These are phyloP conservation scores for Aspergillus viridinutans DNA, from an alignment of 2,329 filamentous ascomycete species.

Conservation along the genomic window DNA sequence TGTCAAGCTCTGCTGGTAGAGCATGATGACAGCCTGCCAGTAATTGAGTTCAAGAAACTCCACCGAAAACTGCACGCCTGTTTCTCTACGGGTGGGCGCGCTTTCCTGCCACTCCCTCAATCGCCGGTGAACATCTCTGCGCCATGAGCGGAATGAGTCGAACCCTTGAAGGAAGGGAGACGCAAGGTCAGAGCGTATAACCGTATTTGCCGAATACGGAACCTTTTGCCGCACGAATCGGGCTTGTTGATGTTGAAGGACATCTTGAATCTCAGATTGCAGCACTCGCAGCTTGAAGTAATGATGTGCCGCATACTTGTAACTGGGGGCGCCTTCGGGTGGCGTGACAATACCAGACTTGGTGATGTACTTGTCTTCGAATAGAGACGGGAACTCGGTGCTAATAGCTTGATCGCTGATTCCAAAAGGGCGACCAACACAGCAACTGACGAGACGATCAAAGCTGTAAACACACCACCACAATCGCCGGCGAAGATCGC, in stretches of 20 bases:
- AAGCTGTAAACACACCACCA: constrained; percentile 99
- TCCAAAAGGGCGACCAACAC: constrained; percentile 87
- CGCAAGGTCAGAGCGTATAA: constrained; percentile 72
- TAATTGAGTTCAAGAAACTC: constrained; percentile 94
- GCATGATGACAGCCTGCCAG: constrained; percentile 94
- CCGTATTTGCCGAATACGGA: constrained; percentile 62
- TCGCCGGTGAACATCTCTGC: constrained; percentile 77
- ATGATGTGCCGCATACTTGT: constrained; percentile 86
- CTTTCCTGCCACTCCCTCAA: constrained; percentile 82
- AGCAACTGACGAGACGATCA: constrained; percentile 90
- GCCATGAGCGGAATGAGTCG: constrained; percentile 82
- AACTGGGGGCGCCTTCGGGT: constrained; percentile 64
- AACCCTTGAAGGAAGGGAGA: constrained; percentile 83
- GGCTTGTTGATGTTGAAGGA: constrained; percentile 86
- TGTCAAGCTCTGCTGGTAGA: constrained; percentile 85
- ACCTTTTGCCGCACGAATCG: constrained; percentile 67
- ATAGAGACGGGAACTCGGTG: constrained; percentile 83
- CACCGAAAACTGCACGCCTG: constrained; percentile 81
- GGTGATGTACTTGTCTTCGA: constrained; percentile 87
- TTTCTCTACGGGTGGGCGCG: constrained; percentile 71
- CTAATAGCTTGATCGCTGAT: constrained; percentile 96
- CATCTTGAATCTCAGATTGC: constrained; percentile 92
- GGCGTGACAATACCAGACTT: constrained; percentile 66
- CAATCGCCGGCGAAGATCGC: constrained; percentile 78
- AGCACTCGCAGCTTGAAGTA: constrained; percentile 85